Percentiles rank a stretch among this genome's conserved stretches.
Evolutionary conservation across 768 basidiomycete genomes (phyloP).

Genomic region (Lyophyllum semitale): DNA sequence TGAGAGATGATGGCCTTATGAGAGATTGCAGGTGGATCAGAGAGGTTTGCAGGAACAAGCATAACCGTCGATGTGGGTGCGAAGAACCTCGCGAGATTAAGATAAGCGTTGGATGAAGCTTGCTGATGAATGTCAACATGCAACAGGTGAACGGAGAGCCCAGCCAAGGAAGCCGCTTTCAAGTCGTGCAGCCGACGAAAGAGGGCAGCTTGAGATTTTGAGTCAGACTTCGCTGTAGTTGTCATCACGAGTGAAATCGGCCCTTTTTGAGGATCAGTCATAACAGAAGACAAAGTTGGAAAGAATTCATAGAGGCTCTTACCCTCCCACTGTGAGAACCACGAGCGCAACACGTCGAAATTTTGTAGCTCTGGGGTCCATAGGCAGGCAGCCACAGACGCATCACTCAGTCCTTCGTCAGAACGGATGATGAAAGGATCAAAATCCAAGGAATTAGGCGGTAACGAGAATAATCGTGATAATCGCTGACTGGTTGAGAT

Average conservation of each 20-base stretch:
- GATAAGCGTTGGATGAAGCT: conserved; percentile 49
- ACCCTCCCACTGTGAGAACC: conserved; percentile 49
- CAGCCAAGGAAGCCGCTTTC: conserved; percentile 17
- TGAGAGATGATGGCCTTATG: conserved; percentile 15
- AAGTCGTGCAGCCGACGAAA: conserved; percentile 26
- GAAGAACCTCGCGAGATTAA: conserved; percentile 67
- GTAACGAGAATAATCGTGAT: conserved; percentile 34
- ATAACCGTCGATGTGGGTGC: conserved; percentile 47
- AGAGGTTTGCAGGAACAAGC: conserved; percentile 51
- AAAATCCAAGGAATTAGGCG: conserved; percentile 25
- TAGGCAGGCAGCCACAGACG: conserved; percentile 46
- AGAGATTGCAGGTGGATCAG: conserved; percentile 22
- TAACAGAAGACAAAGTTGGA: background rate
- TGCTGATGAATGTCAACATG: conserved; percentile 38
- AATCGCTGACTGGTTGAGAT: conserved; percentile 32
- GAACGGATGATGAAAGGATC: conserved; percentile 37
- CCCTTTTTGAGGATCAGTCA: conserved; percentile 28
- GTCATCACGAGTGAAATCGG: conserved; percentile 52
- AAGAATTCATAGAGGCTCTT: background rate
- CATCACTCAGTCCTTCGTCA: conserved; percentile 8
- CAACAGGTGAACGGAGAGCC: conserved; percentile 49
- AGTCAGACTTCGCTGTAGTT: conserved; percentile 27
- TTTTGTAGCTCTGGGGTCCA: conserved; percentile 42
- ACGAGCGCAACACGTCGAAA: conserved; percentile 33
- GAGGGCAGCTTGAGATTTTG: conserved; percentile 26